Base-by-base conservation (phyloP, 139 green algal species). In the Micractinium conductrix region DNA sequence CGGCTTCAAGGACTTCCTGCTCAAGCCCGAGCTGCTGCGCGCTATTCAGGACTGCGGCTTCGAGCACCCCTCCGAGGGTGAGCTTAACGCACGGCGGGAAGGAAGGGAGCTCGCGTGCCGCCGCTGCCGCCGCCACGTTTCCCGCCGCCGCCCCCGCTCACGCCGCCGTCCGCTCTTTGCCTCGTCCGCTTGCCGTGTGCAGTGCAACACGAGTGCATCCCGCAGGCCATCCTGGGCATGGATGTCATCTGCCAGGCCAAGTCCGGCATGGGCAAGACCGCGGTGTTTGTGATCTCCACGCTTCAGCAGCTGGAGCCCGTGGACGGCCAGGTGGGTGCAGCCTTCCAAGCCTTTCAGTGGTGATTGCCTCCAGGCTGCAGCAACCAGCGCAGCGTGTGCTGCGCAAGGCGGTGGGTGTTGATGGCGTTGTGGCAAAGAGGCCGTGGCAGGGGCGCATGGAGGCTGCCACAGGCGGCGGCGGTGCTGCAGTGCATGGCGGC, bases 121-220 rank as follows among this genome's bases (percentile, higher is more conserved):
- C 53, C 7, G 6, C 53, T 62, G 53, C 43, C 7, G 71, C 44
- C 44, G 7, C 43, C 40, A 12, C 28, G 9, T 4, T 65, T 19
- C 30, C 72, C 43, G 48, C 48, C n/a, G 5, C 22, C 38, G 38
- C 22, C 69, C 6, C 38, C 69, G 7, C 8, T 42, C n/a, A 16
- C 68, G 21, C 38, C 38, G 37, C 74, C 48, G 21, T 28, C 26
- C 33, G 58, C 78, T 9, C 62, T 58, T 6, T 6, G 7, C 53
- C 7, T 30, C 28, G 26, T 5, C 45, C 35, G 17, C 9, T 60
- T 14, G 12, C 44, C n/a, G 69, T 35, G 21, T 78, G 84, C 96
- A 99, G 97, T 99, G 0, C 97, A 99, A 88, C 97, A 99, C 85
- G 94, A 99, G 88, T 99, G 96, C 90, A 99, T 99, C 85, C 97